Evolutionary conservation across 2,329 filamentous ascomycete genomes (phyloP), one percentile per base, ranked within the genome.

Genomic region (Pseudocercospora ulei): DNA sequence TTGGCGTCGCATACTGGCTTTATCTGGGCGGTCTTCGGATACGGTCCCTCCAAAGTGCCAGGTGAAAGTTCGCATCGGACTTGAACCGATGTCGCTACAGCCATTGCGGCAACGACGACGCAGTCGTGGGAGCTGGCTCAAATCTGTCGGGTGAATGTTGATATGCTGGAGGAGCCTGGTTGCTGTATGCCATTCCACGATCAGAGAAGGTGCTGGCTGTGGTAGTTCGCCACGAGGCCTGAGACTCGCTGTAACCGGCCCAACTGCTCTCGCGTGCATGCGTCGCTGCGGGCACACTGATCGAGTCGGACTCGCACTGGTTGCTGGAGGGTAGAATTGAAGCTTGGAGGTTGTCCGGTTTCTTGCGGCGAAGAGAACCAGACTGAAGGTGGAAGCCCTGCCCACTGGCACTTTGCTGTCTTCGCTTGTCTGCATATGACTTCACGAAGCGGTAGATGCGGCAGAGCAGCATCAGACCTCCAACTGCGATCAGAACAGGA

Each of bases 161-260:
- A 6, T 19, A 9, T 3, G 12, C 28, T 17, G 14, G 11, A 17
- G 4, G 5, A n/a, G 6, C 12, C 28, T 33, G 18, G 16, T 19
- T 13, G 23, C n/a, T 20, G n/a, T 14, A 11, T 22, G 18, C 14
- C 11, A 11, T 8, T 19, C 30, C 20, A 17, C 30, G 18, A 20
- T 19, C 19, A 4, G 17, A 16, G 11, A 20, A 22, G 18, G 11
- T 9, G 23, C 14, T 33, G 18, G 13, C 16, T 36, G 23, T 22
- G 18, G 34, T 20, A 26, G 34, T 14, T 36, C 23, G 34, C 13
- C 14, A 27, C 7, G 22, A 26, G 4, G 34, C 18, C n/a, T 11
- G 23, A 16, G 23, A 19, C 22, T 36, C 34, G 22, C 34, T 36
- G 34, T 36, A 19, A 18, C 34, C 34, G 22, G 34, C 12, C 34